A percentile compares a stretch with the other conserved stretches of the same genome.
phyloP scores from a whole-genome alignment of 1,139 yeast species.

The Scheffersomyces lignicola region DNA sequence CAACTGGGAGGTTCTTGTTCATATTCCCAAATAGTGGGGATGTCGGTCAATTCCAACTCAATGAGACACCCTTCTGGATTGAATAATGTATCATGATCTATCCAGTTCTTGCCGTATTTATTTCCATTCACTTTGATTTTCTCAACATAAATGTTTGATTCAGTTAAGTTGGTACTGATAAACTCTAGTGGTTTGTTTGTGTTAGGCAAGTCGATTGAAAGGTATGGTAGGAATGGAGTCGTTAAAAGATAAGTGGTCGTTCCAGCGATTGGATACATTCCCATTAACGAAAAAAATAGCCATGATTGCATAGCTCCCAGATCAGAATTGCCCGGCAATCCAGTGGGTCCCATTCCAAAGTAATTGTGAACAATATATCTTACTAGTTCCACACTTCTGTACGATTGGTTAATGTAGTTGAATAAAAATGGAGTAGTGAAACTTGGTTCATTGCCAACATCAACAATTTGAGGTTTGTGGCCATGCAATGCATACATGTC shows the following conservation, averaged over 20 bases:
- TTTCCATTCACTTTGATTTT: slow-evolving; percentile 29
- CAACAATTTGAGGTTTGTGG: slow-evolving; percentile 20
- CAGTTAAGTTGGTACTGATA: slow-evolving; percentile 24
- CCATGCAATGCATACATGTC: slow-evolving; percentile 37
- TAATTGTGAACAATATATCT: slow-evolving; percentile 28
- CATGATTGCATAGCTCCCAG: slow-evolving; percentile 44
- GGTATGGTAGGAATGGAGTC: slow-evolving; percentile 30
- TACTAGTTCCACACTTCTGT: slow-evolving; percentile 31
- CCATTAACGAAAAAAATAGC: slow-evolving; percentile 34
- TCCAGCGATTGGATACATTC: slow-evolving; percentile 39
- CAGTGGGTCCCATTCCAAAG: slow-evolving; percentile 24
- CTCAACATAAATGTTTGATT: slow-evolving; percentile 24
- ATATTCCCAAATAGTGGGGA: slow-evolving; percentile 25
- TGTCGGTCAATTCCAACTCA: slow-evolving; percentile 25
- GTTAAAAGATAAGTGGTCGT: slow-evolving; percentile 35
- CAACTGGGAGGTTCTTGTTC: slow-evolving; percentile 27
- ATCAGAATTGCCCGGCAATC: slow-evolving; percentile 41
- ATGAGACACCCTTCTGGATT: slow-evolving; percentile 24
- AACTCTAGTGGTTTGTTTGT: slow-evolving; percentile 23
- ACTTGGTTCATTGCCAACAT: slow-evolving; percentile 38
- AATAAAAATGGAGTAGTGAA: slow-evolving; percentile 32
- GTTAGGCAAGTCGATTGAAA: slow-evolving; percentile 23
- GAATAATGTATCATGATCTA: slow-evolving; percentile 32
- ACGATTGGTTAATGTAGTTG: slow-evolving; percentile 28
- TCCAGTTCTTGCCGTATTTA: slow-evolving; percentile 28